These are phyloP conservation scores for Bocquillonia castaneifolia DNA, from an alignment of 441 rosid genomes.

Conservation along the genomic window DNA sequence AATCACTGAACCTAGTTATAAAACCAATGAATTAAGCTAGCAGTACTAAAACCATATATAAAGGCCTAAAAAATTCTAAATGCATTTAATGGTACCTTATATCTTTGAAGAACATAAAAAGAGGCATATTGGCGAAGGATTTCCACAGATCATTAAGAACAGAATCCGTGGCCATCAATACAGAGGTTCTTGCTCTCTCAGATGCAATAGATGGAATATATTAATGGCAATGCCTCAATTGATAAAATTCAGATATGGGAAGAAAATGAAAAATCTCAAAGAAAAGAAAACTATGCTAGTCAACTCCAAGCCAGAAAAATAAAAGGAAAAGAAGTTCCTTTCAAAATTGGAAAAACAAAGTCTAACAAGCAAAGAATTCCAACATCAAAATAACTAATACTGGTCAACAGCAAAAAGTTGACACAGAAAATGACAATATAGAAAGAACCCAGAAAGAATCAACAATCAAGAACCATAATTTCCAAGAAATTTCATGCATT, in stretches of 20 bases:
- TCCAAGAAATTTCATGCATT: background rate
- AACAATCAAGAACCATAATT: background rate
- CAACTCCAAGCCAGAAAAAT: background rate
- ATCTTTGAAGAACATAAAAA: slow-evolving; percentile 30
- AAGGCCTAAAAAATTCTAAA: background rate
- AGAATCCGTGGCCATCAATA: slow-evolving; percentile 18
- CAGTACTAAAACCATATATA: background rate
- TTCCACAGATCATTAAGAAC: slow-evolving; percentile 17
- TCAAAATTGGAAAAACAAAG: too few species aligned
- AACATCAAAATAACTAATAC: background rate
- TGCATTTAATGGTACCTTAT: slow-evolving; percentile 22
- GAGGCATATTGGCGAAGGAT: slow-evolving; percentile 23
- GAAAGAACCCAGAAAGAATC: slow-evolving; percentile 8
- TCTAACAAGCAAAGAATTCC: background rate
- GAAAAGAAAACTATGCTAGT: background rate
- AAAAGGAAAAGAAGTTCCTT: too few species aligned
- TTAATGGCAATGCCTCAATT: background rate
- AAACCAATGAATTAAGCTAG: background rate
- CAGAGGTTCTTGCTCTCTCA: background rate
- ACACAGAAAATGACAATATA: background rate
- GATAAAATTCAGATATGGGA: background rate
- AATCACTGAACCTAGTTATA: background rate
- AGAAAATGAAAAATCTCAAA: background rate
- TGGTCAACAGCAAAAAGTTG: background rate
- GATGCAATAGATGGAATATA: background rate